These are phyloP conservation scores for Neonectria coccinea DNA, from an alignment of 2,329 filamentous ascomycete species.

Conservation along the genomic window DNA sequence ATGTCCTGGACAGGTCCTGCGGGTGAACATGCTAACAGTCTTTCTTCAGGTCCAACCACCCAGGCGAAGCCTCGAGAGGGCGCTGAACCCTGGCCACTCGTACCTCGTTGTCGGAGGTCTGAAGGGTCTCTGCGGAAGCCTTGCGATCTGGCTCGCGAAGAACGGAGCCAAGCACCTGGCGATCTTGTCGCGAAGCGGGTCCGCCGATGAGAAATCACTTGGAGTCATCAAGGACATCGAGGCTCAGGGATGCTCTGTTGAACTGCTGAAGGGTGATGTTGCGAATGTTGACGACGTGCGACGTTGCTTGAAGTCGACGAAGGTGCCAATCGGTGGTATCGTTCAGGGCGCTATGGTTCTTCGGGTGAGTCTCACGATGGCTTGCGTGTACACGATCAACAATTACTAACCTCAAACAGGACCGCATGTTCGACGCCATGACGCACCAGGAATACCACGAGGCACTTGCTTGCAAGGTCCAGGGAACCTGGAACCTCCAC, in stretches of 20 bases:
- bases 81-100: constrained; percentile 18
- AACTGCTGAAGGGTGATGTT: constrained; percentile 17
- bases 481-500: constrained; percentile 55
- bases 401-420: constrained; percentile 8
- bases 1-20: neutral
- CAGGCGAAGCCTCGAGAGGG: constrained; percentile 7
- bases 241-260: constrained; percentile 6
- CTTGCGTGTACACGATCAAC: neutral
- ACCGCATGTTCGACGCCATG: constrained; percentile 29
- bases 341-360: constrained; percentile 19
- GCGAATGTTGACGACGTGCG: constrained; percentile 4
- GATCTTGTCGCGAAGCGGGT: constrained; percentile 47
- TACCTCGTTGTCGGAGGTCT: constrained; percentile 55
- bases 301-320: constrained; percentile 2
- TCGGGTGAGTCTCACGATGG: constrained; percentile 2
- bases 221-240: constrained; percentile 8
- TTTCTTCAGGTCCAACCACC: neutral
- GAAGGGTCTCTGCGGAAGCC: constrained; percentile 50
- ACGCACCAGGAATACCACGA: constrained; percentile 25
- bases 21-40: neutral
- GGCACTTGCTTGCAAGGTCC: constrained; percentile 26
- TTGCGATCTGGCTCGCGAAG: constrained; percentile 49
- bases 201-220: constrained; percentile 44
- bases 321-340: neutral
- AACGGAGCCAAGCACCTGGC: constrained; percentile 51